Evolutionary conservation across 1,284 basidiomycete genomes (phyloP).

Genomic region (Anthracocystis setariae): DNA sequence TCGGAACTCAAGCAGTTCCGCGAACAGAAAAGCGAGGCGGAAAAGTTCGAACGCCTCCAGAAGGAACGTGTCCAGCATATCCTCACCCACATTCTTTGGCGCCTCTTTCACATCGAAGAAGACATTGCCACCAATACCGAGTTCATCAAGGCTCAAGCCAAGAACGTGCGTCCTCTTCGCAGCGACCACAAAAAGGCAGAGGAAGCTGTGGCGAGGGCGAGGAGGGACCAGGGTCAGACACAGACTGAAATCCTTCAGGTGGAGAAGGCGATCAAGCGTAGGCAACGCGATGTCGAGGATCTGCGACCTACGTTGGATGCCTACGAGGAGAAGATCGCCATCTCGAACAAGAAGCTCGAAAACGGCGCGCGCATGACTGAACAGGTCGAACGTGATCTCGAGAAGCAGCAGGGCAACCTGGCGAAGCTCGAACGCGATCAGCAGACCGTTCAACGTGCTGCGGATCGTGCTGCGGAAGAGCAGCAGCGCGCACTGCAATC

Average conservation of each 20-base stretch:
- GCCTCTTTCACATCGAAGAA: constrained; percentile 86
- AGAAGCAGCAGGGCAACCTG: constrained; percentile 75
- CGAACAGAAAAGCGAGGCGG: constrained; percentile 93
- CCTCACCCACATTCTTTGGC: constrained; percentile 85
- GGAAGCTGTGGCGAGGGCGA: constrained; percentile 74
- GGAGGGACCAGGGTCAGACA: constrained; percentile 40
- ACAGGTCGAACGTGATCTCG: constrained; percentile 77
- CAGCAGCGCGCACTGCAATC: constrained; percentile 77
- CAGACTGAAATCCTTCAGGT: constrained; percentile 53
- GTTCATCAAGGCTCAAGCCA: constrained; percentile 55
- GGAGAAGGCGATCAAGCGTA: constrained; percentile 49
- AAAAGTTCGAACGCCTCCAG: constrained; percentile 83
- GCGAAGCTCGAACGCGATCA: constrained; percentile 77
- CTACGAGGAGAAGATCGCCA: constrained; percentile 85
- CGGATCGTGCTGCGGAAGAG: constrained; percentile 73
- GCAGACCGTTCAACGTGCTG: constrained; percentile 73
- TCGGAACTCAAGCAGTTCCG: constrained; percentile 97
- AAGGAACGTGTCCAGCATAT: constrained; percentile 81
- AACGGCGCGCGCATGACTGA: constrained; percentile 77
- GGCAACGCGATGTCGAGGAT: constrained; percentile 44
- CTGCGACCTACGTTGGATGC: constrained; percentile 59
- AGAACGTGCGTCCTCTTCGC: constrained; percentile 78
- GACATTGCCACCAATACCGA: constrained; percentile 52
- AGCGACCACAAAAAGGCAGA: constrained; percentile 85
- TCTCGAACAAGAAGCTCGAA: constrained; percentile 80